Evolutionary conservation across 2,329 filamentous ascomycete species (phyloP).

Genomic region (Microcyclosporella mali): DNA sequence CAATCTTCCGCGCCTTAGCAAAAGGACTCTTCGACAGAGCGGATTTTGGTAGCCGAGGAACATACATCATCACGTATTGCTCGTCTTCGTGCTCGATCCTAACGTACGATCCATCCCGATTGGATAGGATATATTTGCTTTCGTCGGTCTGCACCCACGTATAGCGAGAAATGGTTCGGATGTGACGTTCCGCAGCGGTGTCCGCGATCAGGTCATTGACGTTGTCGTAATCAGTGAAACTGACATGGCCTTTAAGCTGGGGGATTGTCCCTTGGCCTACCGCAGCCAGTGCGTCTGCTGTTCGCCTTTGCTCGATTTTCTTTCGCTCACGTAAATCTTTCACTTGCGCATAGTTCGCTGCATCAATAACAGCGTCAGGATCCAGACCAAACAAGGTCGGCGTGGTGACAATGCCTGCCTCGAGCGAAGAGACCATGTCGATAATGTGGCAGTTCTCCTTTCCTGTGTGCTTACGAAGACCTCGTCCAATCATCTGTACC

Average conservation of each 20-base stretch:
- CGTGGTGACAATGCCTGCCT: slow-evolving; percentile 78
- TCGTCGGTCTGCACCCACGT: slow-evolving; percentile 78
- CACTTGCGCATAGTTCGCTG: slow-evolving; percentile 59
- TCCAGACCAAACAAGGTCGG: slow-evolving; percentile 92
- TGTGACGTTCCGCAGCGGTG: slow-evolving; percentile 68
- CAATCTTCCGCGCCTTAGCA: slow-evolving; percentile 62
- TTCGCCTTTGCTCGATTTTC: slow-evolving; percentile 38
- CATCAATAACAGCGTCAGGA: slow-evolving; percentile 67
- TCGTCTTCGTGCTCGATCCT: slow-evolving; percentile 42
- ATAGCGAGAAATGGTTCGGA: slow-evolving; percentile 66
- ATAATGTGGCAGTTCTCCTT: slow-evolving; percentile 92
- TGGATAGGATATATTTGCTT: slow-evolving; percentile 64
- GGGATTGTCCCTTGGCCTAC: background rate
- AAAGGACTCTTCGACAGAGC: slow-evolving; percentile 49
- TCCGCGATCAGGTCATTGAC: slow-evolving; percentile 88
- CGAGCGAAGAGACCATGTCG: slow-evolving; percentile 85
- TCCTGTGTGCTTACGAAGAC: slow-evolving; percentile 72
- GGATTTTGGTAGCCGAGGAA: slow-evolving; percentile 34
- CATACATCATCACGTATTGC: slow-evolving; percentile 37
- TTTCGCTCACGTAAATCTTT: slow-evolving; percentile 45
- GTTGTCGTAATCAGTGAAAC: slow-evolving; percentile 84
- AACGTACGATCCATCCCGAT: slow-evolving; percentile 54
- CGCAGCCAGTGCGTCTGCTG: slow-evolving; percentile 27
- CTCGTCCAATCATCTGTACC: slow-evolving; percentile 95
- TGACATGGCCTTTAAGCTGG: slow-evolving; percentile 47